Percentiles rank a stretch among this genome's conserved stretches.
These are phyloP conservation scores for Trichocladium uniseriatum DNA, from an alignment of 495 filamentous ascomycete species.

Conservation along the genomic window DNA sequence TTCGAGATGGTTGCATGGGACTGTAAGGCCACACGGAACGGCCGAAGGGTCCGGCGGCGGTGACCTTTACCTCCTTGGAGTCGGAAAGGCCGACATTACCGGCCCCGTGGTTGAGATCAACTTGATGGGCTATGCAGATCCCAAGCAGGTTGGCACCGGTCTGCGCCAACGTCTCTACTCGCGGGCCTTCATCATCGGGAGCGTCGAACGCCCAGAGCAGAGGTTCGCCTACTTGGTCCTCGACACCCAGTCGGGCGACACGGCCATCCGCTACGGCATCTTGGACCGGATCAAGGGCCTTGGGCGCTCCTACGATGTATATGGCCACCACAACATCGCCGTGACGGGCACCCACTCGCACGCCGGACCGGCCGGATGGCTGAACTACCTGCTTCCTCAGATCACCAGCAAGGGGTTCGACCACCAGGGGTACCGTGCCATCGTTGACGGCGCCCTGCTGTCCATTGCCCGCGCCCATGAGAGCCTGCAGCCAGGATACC, in stretches of 20 bases:
- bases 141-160: constrained; percentile 78
- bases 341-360: constrained; percentile 92
- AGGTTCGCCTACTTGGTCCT: constrained; percentile 83
- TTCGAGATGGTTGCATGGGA: neutral
- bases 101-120: constrained; percentile 90
- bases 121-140: constrained; percentile 86
- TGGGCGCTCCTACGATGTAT: constrained; percentile 61
- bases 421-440: constrained; percentile 77
- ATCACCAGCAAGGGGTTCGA: constrained; percentile 87
- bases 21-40: too few species aligned
- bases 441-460: constrained; percentile 75
- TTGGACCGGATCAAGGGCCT: constrained; percentile 57
- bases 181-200: constrained; percentile 80
- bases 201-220: constrained; percentile 53
- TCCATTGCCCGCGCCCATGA: constrained; percentile 79
- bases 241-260: constrained; percentile 85
- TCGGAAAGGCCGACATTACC: constrained; percentile 91
- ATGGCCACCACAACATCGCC: constrained; percentile 77
- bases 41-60: constrained; percentile 12
- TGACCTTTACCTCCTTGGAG: constrained; percentile 69
- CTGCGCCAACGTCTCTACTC: constrained; percentile 85
- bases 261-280: constrained; percentile 79
- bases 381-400: constrained; percentile 93
- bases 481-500: constrained; percentile 57
- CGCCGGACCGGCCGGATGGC: constrained; percentile 85